Percentiles rank a stretch among this genome's conserved stretches.
These are phyloP conservation scores for Pestalotiopsis sp. DNA, from an alignment of 2,329 filamentous ascomycete genomes.

Conservation along the genomic window DNA sequence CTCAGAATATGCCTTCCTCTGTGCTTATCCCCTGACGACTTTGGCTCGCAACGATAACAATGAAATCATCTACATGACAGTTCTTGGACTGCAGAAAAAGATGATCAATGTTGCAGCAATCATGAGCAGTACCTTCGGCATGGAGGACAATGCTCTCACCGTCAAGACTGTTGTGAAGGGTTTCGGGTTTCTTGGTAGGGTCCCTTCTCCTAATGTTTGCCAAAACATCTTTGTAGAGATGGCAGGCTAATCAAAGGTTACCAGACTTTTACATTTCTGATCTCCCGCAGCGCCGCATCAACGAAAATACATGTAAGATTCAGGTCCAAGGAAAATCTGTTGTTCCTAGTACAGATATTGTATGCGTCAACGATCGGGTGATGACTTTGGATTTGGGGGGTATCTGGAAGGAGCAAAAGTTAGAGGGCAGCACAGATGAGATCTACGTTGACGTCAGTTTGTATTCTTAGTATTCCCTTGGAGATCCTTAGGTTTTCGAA, in stretches of 20 bases:
- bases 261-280: not conserved
- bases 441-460: not conserved
- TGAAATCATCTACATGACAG: not conserved
- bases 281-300: not conserved
- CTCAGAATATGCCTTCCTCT: not conserved
- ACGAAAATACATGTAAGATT: not conserved
- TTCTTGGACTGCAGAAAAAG: not conserved
- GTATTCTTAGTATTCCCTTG: not conserved
- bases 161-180: not conserved
- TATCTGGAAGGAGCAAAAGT: not conserved
- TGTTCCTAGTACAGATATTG: not conserved
- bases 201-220: not conserved
- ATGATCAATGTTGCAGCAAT: not conserved
- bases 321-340: not conserved
- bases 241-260: not conserved
- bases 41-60: not conserved
- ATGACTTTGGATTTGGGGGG: not conserved
- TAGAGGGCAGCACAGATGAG: not conserved
- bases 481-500: not conserved
- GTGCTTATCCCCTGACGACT: not conserved
- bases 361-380: not conserved
- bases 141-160: not conserved
- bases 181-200: not conserved
- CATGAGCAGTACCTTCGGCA: not conserved
- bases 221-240: not conserved